Base-by-base conservation (phyloP, 1,284 basidiomycete genomes). In the Puccinia coronata region DNA sequence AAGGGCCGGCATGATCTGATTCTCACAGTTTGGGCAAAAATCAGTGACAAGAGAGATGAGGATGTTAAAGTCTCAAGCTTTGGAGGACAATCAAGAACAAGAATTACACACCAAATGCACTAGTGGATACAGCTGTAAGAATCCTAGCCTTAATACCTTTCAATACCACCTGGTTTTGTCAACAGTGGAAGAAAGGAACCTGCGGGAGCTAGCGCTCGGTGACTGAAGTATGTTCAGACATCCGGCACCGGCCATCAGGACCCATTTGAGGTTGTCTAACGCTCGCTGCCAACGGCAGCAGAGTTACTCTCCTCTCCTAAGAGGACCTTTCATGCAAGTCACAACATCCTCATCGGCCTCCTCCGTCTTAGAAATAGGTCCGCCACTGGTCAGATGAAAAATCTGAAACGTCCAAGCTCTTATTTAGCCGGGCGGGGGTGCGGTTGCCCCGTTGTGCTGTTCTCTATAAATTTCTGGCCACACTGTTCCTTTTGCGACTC, bases 161-260 rank as follows among this genome's bases (percentile, higher is more conserved):
- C 96, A 0, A 90, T 98, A 83, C 96, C 96, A 18, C n/a, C 89
- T 99, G 49, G 94, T 99, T 39, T 92, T 93, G 4, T 96, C 94
- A 82, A 96, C 97, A 25, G 98, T 97, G 84, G 97, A 99, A 87
- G 98, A 99, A 86, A 97, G 97, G 2, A 99, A 99, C 86, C 88
- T 99, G 83, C 92, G 97, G 76, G 96, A 99, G 86, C 89, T 99
- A 67, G 96, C 97, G 39, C 88, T 99, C 96, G 96, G 84, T 91
- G 97, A 34, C 97, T 99, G 95, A 96, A 96, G 94, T 96, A 84
- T 99, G 97, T 87, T 90, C 97, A 76, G 97, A 99, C 86, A 96
- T 99, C 41, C 91, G 97, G 67, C 97, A 93, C 88, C 92, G 97
- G 73, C 69, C 91, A 95, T 53, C 97, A 97, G 71, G 94, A 96